phyloP scores from a whole-genome alignment of 73 alveolate genomes.

The Paramecium pentaurelia region DNA sequence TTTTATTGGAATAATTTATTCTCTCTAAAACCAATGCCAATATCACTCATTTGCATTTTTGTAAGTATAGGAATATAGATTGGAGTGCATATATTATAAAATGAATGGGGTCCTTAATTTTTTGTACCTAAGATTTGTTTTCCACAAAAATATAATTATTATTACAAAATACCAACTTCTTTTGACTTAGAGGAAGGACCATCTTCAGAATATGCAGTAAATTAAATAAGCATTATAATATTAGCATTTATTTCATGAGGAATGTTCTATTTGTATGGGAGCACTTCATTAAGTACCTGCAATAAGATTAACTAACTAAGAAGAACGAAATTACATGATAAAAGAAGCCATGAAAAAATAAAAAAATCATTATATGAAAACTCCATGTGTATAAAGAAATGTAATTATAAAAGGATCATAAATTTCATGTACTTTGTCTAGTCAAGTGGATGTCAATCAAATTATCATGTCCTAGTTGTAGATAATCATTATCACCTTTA shows the following conservation, averaged over 20 bases:
- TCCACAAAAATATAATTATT: slow-evolving; percentile 7
- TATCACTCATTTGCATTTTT: not conserved
- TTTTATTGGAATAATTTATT: slow-evolving; percentile 31
- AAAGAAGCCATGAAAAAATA: not conserved
- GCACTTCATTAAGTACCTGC: not conserved
- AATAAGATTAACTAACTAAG: not conserved
- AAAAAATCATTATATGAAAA: slow-evolving; percentile 34
- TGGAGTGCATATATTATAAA: not conserved
- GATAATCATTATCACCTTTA: slow-evolving; percentile 54
- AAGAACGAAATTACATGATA: not conserved
- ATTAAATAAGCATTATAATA: not conserved
- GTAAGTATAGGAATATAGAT: not conserved
- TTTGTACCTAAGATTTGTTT: slow-evolving; percentile 15
- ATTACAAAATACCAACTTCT: not conserved
- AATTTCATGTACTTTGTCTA: slow-evolving; percentile 74
- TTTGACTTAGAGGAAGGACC: not conserved
- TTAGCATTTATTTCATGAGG: slow-evolving; percentile 7
- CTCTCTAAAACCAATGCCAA: not conserved
- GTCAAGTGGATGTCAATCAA: slow-evolving; percentile 72
- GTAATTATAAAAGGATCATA: slow-evolving; percentile 55
- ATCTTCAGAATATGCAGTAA: not conserved
- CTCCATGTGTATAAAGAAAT: slow-evolving; percentile 46
- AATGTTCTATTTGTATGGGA: slow-evolving; percentile 37
- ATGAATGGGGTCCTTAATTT: slow-evolving; percentile 42
- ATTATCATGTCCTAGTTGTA: slow-evolving; percentile 77